phyloP scores from a whole-genome alignment of 805 yeast species.

The Deakozyma indianensis region DNA sequence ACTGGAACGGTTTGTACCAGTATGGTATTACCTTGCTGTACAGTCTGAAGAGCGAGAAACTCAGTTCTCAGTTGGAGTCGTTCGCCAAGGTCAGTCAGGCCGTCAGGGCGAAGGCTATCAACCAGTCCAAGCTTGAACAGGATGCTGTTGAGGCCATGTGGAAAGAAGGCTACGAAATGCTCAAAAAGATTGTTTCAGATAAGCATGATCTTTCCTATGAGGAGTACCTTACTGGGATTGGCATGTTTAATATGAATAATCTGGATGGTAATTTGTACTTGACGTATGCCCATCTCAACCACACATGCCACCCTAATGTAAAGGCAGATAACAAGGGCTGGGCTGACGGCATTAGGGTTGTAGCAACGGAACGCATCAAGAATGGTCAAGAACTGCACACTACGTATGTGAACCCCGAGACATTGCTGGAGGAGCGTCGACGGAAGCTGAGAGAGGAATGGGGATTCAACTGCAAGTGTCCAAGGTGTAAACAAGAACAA shows the following conservation, averaged over 20 bases:
- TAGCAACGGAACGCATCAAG: constrained; percentile 41
- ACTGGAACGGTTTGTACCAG: constrained; percentile 58
- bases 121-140: constrained; percentile 25
- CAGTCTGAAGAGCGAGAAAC: constrained; percentile 8
- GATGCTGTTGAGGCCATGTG: constrained; percentile 29
- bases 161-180: constrained; percentile 39
- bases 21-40: constrained; percentile 42
- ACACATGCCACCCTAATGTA: constrained; percentile 61
- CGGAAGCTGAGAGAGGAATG: constrained; percentile 55
- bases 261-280: constrained; percentile 48
- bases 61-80: constrained; percentile 34
- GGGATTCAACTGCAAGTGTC: constrained; percentile 65
- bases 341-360: constrained; percentile 42
- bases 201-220: constrained; percentile 28
- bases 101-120: constrained; percentile 42
- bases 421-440: constrained; percentile 47
- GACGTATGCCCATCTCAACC: constrained; percentile 59
- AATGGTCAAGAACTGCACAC: constrained; percentile 57
- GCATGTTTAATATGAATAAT: constrained; percentile 63
- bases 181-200: constrained; percentile 31
- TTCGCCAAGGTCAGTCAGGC: constrained; percentile 63
- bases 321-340: constrained; percentile 31
- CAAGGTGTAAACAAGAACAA: constrained; percentile 37
- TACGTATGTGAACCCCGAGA: constrained; percentile 55
- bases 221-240: constrained; percentile 46